A percentile compares a stretch with the other conserved stretches of the same genome.
These are phyloP conservation scores for Jackrogersella multiformis DNA, from an alignment of 495 filamentous ascomycete species.

Conservation along the genomic window DNA sequence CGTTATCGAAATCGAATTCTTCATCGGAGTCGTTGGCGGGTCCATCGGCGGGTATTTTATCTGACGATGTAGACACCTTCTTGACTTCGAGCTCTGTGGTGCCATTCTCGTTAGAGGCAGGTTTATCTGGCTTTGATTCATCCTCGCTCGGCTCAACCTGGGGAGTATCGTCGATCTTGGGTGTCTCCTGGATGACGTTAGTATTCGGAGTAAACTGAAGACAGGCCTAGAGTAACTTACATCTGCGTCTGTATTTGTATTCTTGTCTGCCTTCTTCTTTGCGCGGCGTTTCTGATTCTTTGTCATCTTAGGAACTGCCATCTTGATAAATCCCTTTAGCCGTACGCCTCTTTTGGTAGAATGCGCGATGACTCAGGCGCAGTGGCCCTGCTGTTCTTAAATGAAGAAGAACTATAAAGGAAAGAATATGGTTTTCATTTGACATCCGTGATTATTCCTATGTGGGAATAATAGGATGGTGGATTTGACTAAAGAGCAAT, in stretches of 20 bases:
- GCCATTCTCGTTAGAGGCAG: slow-evolving; percentile 38
- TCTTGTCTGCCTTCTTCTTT: slow-evolving; percentile 88
- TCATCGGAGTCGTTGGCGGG: slow-evolving; percentile 45
- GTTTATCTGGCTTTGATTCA: slow-evolving; percentile 38
- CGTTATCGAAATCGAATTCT: slow-evolving; percentile 60
- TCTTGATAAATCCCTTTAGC: slow-evolving; percentile 46
- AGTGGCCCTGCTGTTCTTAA: slow-evolving; percentile 2
- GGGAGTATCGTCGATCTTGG: slow-evolving; percentile 32
- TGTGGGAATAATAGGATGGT: background rate
- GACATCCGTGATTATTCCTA: background rate
- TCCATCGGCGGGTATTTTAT: slow-evolving; percentile 56
- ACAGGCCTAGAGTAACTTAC: slow-evolving; percentile 36
- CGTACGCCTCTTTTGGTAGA: slow-evolving; percentile 15
- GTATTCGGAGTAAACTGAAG: slow-evolving; percentile 12
- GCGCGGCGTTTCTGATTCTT: slow-evolving; percentile 88
- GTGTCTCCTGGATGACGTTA: slow-evolving; percentile 33
- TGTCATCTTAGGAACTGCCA: slow-evolving; percentile 70
- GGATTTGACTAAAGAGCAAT: background rate
- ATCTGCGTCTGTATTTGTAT: slow-evolving; percentile 63
- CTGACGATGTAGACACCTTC: slow-evolving; percentile 46
- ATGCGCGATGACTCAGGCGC: slow-evolving; percentile 9
- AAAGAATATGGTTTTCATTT: background rate
- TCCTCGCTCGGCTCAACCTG: slow-evolving; percentile 39
- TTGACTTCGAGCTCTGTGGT: slow-evolving; percentile 52
- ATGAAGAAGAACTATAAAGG: background rate